Evolutionary conservation across 2,329 filamentous ascomycete species (phyloP), one percentile per base, ranked within the genome.

Genomic region (Ophiocordyceps polyrhachis-furcata): DNA sequence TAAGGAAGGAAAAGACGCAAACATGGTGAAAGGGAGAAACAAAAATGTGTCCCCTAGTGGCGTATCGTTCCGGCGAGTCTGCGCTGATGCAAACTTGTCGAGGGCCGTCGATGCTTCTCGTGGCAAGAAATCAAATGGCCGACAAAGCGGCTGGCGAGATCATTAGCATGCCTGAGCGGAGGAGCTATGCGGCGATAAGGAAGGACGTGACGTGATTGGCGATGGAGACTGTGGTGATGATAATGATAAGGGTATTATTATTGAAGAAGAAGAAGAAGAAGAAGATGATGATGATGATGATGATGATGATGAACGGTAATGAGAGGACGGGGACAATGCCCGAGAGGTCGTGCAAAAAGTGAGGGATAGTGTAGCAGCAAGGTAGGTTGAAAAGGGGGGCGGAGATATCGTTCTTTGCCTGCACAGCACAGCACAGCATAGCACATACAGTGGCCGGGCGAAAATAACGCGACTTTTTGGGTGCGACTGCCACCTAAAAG

Each of bases 1-100:
- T 51, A 64, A 56, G 47, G 58, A 56, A 44, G 62, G 49, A 48
- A 68, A 58, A 44, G 57, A 62, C 43, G 64, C 64, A 53, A 69
- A 69, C 66, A 69, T 69, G 52, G 47, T 55, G 53, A 21, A 2
- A 20, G 42, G 9, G n/a, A 17, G 32, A 1, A 14, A 17, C 32
- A 37, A 29, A n/a, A 13, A 42, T 42, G 9, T 12, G 21, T 25
- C 13, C 41, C 41, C n/a, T 28, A 14, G 4, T 29, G 17, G 25
- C 35, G 35, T 38, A 20, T 38, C n/a, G 35, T 38, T 17, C 11
- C 35, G 35, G 17, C 35, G 35, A 7, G 7, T 32, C 17, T 19
- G 17, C 4, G 9, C 35, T 38, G 35, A 19, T 17, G 35, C n/a
- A 9, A 11, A 7, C 7, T 28, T 17, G 35, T 19, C 35, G 17